Evolutionary conservation across 2,329 filamentous ascomycete species (phyloP).

Genomic region (Sarocladium strictum): DNA sequence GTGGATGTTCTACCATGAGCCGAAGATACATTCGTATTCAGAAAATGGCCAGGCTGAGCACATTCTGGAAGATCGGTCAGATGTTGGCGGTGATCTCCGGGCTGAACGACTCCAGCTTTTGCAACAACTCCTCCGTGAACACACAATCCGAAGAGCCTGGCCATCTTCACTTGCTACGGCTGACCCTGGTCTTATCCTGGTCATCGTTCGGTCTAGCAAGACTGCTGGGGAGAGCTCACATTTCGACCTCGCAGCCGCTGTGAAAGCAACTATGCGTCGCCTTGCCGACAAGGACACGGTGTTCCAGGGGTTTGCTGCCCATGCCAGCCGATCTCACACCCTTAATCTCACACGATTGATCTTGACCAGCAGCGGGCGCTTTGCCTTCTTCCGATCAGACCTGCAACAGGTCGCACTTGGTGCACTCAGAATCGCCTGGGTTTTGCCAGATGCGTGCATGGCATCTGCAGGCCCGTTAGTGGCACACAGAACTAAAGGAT

Average conservation of each 20-base stretch:
- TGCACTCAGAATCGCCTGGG: conserved; percentile 27
- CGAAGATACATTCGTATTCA: neutral
- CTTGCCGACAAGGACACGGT: conserved; percentile 21
- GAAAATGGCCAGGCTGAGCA: neutral
- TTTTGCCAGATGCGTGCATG: conserved; percentile 1
- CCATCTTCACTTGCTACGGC: conserved; percentile 27
- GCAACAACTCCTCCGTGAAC: conserved; percentile 27
- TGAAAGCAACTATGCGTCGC: conserved; percentile 29
- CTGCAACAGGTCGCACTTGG: conserved; percentile 36
- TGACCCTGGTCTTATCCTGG: conserved; percentile 16
- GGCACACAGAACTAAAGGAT: conserved; percentile 24
- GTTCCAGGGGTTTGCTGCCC: conserved; percentile 29
- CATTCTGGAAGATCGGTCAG: neutral
- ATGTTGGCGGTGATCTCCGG: conserved; percentile 11
- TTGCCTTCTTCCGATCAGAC: conserved; percentile 21
- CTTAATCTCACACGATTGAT: neutral
- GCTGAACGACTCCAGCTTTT: conserved; percentile 22
- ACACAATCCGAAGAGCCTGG: conserved; percentile 20
- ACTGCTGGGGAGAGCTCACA: conserved; percentile 12
- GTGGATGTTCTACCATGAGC: neutral
- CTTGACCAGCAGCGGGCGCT: neutral
- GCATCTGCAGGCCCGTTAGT: conserved; percentile 23
- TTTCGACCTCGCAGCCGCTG: conserved; percentile 23
- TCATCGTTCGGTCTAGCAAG: neutral
- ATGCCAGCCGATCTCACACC: conserved; percentile 37